Evolutionary conservation across 306 rosid genomes (phyloP), one percentile per base, ranked within the genome.

Genomic region (Castanea mollissima): DNA sequence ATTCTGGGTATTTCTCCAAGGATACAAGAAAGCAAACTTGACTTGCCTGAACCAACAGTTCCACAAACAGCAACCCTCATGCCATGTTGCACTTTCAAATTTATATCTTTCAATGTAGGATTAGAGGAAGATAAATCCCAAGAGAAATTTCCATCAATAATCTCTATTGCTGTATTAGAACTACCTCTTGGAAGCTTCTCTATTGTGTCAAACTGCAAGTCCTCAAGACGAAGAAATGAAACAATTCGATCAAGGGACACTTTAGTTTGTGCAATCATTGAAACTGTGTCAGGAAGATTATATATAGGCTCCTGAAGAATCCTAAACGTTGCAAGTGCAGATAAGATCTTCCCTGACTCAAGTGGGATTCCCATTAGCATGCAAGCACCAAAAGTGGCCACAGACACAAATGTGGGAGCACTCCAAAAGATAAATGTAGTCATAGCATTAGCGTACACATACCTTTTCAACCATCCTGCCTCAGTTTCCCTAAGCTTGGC

Each of bases 381-480:
- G 63, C 84, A 79, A 51, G 84, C 34, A 59, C 77, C 81, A 62
- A 86, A 82, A 44, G 86, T 73, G 65, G 67, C 74, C n/a, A 82
- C 77, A n/a, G 88, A 72, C 5, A 85, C 78, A 79, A 85, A 78
- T 31, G 80, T 71, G 1, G 89, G 89, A 7, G 86, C 77, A 72
- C 58, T 9, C 75, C 73, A 76, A 21, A 86, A 76, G 18, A 83
- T 54, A 74, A 82, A 86, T 13, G 41, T 8, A 38, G 58, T 41
- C 41, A 55, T 56, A 6, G 79, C 68, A 11, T 2, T 1, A 16
- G 52, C 38, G 27, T 51, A 74, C 19, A 69, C 19, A 77, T 23
- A 74, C 56, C 32, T 69, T 16, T 59, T 82, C 57, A 86, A 49
- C 84, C 80, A 86, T 4, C 75, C 46, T 34, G 70, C 27, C 73